These are phyloP conservation scores for Microcos paniculata DNA, from an alignment of 345 rosid genomes.

Conservation along the genomic window DNA sequence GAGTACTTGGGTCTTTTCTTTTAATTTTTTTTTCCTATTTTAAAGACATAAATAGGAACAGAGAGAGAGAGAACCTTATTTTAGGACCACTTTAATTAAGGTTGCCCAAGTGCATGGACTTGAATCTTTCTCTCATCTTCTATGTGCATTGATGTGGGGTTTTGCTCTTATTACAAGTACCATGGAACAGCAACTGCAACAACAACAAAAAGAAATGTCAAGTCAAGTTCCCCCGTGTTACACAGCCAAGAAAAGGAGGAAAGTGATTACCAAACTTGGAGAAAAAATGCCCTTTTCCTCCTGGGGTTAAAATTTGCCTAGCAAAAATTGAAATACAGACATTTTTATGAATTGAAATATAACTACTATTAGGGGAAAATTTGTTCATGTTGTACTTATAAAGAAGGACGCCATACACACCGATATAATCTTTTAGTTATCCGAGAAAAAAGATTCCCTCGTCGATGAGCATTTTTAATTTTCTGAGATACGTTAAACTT, in stretches of 20 bases:
- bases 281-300: not conserved
- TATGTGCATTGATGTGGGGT: not conserved
- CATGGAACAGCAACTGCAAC: not conserved
- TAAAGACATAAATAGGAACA: not conserved
- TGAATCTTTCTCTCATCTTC: not conserved
- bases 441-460: not conserved
- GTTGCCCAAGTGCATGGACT: not conserved
- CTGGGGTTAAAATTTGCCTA: not conserved
- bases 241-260: not conserved
- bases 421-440: not conserved
- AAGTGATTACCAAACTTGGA: not conserved
- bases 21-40: no score
- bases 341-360: not conserved
- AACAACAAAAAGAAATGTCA: not conserved
- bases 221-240: not conserved
- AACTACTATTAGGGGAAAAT: not conserved
- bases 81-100: constrained; percentile 9
- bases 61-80: not conserved
- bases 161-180: not conserved
- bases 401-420: not conserved
- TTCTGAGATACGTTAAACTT: not conserved
- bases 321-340: not conserved
- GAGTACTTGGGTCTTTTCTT: not conserved
- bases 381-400: not conserved
- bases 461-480: not conserved